Base-by-base conservation (phyloP, 2,329 filamentous ascomycete genomes). In the Blastomyces percursus region DNA sequence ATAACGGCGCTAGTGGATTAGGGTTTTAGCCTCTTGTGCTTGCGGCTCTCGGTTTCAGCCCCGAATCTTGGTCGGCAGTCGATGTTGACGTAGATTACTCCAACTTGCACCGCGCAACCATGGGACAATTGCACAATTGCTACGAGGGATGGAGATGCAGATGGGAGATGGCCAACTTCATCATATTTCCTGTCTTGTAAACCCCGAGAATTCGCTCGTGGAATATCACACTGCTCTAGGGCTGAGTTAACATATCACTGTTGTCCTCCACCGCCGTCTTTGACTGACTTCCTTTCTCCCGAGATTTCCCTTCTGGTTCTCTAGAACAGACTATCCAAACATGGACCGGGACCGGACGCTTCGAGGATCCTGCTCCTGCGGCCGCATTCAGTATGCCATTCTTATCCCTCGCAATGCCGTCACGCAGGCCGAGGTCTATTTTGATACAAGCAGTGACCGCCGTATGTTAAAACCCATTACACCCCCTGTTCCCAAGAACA, bases 361-460 rank as follows among this genome's bases (percentile, higher is more conserved):
- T 27, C 57, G 61, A 54, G 66, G 66, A 27, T 56, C 57, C 32
- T 96, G 92, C 78, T 86, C 88, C 61, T 96, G 92, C 74, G 91
- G 91, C 63, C 85, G 92, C 65, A 96, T 94, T 71, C 82, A 86
- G 71, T 96, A 96, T 76, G 81, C 86, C 63, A 85, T 96, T 67
- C 77, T 84, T 55, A 81, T 93, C 30, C 91, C 91, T 1, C 73
- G 79, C 24, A 75, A 80, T 68, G 78, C 82, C 50, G 75, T 78
- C 48, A 77, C 84, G 42, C 76, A 81, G 59, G 85, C 86, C 19
- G 82, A 86, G 67, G 84, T 95, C 27, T 83, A 91, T 65, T 94
- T 96, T 72, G 87, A 91, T 74, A 85, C 86, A 46, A 83, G 84
- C 64, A 79, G 81, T 62, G 78, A 81, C 48, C 88, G 90, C 69